Evolutionary conservation across 2,329 filamentous ascomycete genomes (phyloP), one percentile per base, ranked within the genome.

Genomic region (Coleophoma eucalyptorum): DNA sequence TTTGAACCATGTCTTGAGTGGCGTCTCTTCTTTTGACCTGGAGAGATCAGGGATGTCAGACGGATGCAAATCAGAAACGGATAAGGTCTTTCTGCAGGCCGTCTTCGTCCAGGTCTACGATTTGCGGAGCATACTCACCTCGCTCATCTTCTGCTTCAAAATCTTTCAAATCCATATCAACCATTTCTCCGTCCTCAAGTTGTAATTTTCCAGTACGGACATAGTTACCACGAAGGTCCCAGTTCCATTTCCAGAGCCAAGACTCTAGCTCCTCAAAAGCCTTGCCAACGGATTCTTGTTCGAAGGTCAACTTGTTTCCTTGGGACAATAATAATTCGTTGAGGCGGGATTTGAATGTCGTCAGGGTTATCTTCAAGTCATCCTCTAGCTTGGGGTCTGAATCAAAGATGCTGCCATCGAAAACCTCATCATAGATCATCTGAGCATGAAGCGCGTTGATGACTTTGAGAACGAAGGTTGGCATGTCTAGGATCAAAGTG

Each of bases 141-240:
- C 64, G 50, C 50, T 67, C 65, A 50, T 81, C 79, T 54, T 81
- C 79, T 1, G 72, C 76, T 53, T 79, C 74, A 37, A 80, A 69
- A 43, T 81, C 77, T 2, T 69, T 67, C 48, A 77, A 63, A 59
- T 76, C 73, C 2, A 73, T 62, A 48, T 76, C 70, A 0, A 79
- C 69, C 54, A 75, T 60, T 63, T 80, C 72, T 21, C 78, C 75
- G 56, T 80, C 77, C 53, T 81, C 77, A 45, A 79, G 68, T 67
- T 74, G 78, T 21, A 77, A 62, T 48, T 68, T 72, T 2, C 77
- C 77, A 18, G 68, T 68, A 4, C 75, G 69, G 5, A 79, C 60
- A 55, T 78, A 79, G 50, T 78, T 71, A 7, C 69, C 73, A 15
- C 72, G 62, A 12, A 85, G 63, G 49, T 84, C 78, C 82, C 81